Evolutionary conservation across 257 asterid genomes (phyloP), one percentile per base, ranked within the genome.

Genomic region (Ophiorrhiza pumila): DNA sequence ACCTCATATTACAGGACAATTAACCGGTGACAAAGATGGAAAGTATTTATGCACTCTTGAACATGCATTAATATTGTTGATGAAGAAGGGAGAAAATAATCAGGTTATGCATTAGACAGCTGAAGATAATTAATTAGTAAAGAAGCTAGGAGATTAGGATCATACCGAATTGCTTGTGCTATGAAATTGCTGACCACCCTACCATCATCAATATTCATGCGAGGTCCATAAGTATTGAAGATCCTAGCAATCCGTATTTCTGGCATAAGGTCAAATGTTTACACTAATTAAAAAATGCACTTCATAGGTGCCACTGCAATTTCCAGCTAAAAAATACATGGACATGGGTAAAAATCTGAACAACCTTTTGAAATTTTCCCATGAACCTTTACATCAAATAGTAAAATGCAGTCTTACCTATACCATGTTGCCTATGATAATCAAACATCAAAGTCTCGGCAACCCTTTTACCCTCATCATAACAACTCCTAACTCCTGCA

Each of bases 391-490:
- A 5, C 15, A 69, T 43, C 23, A n/a, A 17, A 53, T 56, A 64
- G 35, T 66, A 74, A 52, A 47, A 67, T 65, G 68, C 43, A 68
- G 50, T 43, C 76, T 34, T 86, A 90, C 99, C 97, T 58, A 92
- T 83, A 59, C 98, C 99, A 71, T 91, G 99, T 68, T 95, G 98
- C 74, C 98, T 90, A 69, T 92, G 99, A 81, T 95, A 92, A 85
- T 94, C 97, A 67, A 93, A 93, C 98, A 93, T 93, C 89, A 93
- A 81, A 72, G 98, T 93, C 77, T 93, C 98, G 6, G 98, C 98
- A 29, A 93, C 98, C 71, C 97, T 83, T 79, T 94, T 94, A 20
- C 99, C 97, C 82, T 91, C 97, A 22, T 94, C 98, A 17, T 93
- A 93, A 77, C 98, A 93, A 67, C 97, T 93, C 87, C 98, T 83